These are phyloP conservation scores for Suhomyces prunicola DNA, from an alignment of 805 yeast genomes.

Conservation along the genomic window DNA sequence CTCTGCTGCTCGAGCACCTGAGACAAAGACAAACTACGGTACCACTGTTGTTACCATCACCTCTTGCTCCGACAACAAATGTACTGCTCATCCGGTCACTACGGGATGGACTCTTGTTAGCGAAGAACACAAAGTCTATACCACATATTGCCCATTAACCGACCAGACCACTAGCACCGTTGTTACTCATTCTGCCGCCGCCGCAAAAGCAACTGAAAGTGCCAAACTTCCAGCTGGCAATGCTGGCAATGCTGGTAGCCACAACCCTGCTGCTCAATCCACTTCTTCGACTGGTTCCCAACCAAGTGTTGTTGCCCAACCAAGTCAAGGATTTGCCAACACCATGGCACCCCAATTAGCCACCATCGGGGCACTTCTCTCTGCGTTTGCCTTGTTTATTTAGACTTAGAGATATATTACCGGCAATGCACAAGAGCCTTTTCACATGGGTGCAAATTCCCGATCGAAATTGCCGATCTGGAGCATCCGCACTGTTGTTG, in stretches of 20 bases:
- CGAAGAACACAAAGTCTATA: constrained; percentile 26
- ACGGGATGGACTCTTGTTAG: constrained; percentile 38
- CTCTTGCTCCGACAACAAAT: constrained; percentile 31
- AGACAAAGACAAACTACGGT: constrained; percentile 17
- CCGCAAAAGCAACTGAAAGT: not conserved
- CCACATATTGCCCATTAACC: constrained; percentile 34
- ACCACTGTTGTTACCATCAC: constrained; percentile 34
- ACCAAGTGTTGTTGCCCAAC: not conserved
- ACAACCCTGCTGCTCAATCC: not conserved
- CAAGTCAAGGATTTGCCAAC: constrained; percentile 4
- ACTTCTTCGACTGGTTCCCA: constrained; percentile 10
- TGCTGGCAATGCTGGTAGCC: too few species aligned
- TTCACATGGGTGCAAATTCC: not conserved
- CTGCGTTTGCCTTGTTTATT: constrained; percentile 10
- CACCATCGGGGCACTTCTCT: constrained; percentile 9
- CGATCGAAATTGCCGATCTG: not conserved
- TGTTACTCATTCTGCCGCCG: not conserved
- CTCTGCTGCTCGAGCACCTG: constrained; percentile 15
- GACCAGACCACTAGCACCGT: not conserved
- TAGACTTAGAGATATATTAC: not conserved
- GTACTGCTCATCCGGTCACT: constrained; percentile 23
- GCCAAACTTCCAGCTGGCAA: not conserved
- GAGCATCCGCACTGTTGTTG: not conserved
- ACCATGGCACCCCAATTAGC: constrained; percentile 5
- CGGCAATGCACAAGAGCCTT: not conserved